Evolutionary conservation across 305 asterid genomes (phyloP).

Genomic region (Plantago coronopus): DNA sequence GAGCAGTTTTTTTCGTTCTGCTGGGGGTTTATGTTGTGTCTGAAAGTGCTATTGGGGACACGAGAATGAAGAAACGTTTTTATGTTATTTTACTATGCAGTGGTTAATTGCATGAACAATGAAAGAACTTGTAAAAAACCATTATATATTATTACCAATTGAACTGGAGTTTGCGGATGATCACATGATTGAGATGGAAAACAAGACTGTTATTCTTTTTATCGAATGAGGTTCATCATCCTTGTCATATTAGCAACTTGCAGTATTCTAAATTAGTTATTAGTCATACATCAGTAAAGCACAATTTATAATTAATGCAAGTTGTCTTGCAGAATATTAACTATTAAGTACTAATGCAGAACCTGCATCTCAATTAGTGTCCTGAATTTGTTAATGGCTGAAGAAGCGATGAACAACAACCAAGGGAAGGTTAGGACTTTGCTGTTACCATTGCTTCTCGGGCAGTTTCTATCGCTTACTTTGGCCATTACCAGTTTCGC

Average conservation of each 20-base stretch:
- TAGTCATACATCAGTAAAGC: neutral
- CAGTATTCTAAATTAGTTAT: neutral
- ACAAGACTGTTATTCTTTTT: too few relatives aligned
- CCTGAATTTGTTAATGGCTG: neutral
- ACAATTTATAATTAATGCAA: too few relatives aligned
- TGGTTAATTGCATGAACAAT: too few relatives aligned
- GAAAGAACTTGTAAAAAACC: neutral
- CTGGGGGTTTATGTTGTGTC: too few relatives aligned
- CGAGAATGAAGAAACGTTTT: too few relatives aligned
- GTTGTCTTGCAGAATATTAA: too few relatives aligned
- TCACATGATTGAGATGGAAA: neutral
- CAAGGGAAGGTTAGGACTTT: neutral
- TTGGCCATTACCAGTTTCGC: slow-evolving; percentile 5
- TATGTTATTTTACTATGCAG: too few relatives aligned
- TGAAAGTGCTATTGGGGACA: too few relatives aligned
- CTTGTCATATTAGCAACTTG: neutral
- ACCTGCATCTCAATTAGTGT: too few relatives aligned
- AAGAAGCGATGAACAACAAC: slow-evolving; percentile 2
- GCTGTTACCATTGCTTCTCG: neutral
- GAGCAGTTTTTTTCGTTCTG: neutral
- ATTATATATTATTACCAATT: neutral
- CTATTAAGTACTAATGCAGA: too few relatives aligned
- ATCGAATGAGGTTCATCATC: neutral
- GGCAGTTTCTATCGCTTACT: neutral
- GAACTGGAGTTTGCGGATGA: neutral